Percentiles rank a stretch among this genome's conserved stretches.
These are phyloP conservation scores for Acacia crassicarpa DNA, from an alignment of 306 rosid genomes.

Conservation along the genomic window DNA sequence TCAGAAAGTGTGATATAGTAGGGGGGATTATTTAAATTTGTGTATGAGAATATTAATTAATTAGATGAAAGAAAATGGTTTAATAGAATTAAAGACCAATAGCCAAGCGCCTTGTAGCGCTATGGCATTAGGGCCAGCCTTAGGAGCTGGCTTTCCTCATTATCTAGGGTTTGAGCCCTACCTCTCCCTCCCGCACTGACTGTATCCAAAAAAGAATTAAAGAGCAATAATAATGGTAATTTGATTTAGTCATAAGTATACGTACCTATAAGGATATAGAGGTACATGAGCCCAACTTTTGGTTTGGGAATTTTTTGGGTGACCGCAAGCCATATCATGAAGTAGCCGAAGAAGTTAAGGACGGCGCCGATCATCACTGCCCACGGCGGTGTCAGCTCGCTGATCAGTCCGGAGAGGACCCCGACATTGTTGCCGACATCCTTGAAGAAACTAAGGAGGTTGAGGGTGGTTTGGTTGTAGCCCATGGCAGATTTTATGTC, in stretches of 20 bases:
- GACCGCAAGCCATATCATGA: conserved; percentile 79
- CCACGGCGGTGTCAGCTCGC: conserved; percentile 79
- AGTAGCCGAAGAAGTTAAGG: conserved; percentile 70
- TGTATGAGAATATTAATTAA: neutral
- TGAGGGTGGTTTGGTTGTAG: conserved; percentile 83
- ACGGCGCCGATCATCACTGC: conserved; percentile 48
- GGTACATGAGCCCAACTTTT: conserved; percentile 64
- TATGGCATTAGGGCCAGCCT: no score
- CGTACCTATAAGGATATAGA: conserved; percentile 58
- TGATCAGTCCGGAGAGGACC: conserved; percentile 65
- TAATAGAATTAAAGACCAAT: neutral
- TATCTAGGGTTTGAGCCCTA: no score
- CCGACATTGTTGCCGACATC: conserved; percentile 83
- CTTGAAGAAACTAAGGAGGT: conserved; percentile 81
- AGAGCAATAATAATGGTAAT: neutral
- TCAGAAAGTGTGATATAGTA: no score
- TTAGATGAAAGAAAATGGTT: neutral
- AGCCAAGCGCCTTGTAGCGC: no score
- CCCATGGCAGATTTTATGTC: conserved; percentile 58
- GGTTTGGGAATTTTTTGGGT: conserved; percentile 45
- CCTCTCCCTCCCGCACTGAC: no score
- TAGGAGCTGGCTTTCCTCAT: no score
- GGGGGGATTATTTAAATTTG: neutral
- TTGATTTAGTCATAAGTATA: neutral
- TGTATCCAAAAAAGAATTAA: no score